phyloP scores from a whole-genome alignment of 176 grass and related monocot species.

The Raddia guianensis region DNA sequence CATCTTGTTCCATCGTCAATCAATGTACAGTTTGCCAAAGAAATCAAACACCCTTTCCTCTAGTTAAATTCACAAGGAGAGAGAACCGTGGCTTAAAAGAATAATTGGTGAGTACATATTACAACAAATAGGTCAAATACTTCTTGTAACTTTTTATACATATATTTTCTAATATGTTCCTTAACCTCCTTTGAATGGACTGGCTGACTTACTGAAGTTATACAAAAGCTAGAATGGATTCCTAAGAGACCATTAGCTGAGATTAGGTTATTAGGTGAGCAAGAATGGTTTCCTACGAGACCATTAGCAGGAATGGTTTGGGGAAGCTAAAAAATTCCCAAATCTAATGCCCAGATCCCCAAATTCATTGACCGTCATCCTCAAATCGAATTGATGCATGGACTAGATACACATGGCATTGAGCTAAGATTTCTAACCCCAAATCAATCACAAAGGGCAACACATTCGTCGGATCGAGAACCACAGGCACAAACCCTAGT shows the following conservation, averaged over 20 bases:
- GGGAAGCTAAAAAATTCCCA: too few relatives aligned
- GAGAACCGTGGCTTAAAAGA: conserved; percentile 74
- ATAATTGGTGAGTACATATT: conserved; percentile 86
- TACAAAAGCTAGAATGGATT: conserved; percentile 57
- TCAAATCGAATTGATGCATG: too few relatives aligned
- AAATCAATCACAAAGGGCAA: too few relatives aligned
- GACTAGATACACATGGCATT: too few relatives aligned
- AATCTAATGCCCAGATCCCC: too few relatives aligned
- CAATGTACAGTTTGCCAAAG: conserved; percentile 70
- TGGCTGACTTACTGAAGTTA: conserved; percentile 65
- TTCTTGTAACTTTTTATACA: conserved; percentile 47
- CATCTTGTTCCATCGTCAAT: conserved; percentile 49
- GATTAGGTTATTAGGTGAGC: conserved; percentile 69
- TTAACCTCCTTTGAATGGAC: conserved; percentile 63
- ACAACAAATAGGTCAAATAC: conserved; percentile 90
- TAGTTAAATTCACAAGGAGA: conserved; percentile 80
- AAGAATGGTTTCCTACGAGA: not conserved
- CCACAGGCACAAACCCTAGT: too few relatives aligned
- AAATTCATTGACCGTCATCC: too few relatives aligned
- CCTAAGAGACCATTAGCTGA: conserved; percentile 51
- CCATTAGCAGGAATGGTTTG: too few relatives aligned
- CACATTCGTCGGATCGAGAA: too few relatives aligned
- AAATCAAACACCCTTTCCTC: conserved; percentile 60
- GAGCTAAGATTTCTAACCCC: too few relatives aligned
- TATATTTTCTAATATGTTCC: conserved; percentile 47